These are phyloP conservation scores for Apiospora malaysiana DNA, from an alignment of 2,329 filamentous ascomycete species.

Conservation along the genomic window DNA sequence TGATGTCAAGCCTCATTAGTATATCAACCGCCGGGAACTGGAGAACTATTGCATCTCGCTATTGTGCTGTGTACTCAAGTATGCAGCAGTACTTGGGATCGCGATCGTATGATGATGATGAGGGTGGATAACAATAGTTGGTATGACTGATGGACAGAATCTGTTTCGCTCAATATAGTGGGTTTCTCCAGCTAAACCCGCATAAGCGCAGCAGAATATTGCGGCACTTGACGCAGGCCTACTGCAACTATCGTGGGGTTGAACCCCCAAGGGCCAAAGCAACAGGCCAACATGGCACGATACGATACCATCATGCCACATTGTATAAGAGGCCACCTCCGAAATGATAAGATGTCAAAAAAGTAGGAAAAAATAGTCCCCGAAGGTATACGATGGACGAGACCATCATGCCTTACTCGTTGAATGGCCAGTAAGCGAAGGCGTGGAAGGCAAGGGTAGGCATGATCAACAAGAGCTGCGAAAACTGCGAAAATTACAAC, in stretches of 20 bases:
- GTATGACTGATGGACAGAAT: neutral
- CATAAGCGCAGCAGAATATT: constrained; percentile 2
- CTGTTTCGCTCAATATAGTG: constrained; percentile 1
- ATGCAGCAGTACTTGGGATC: neutral
- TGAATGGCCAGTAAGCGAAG: neutral
- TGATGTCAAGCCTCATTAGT: neutral
- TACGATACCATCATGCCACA: neutral
- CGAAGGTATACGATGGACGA: neutral
- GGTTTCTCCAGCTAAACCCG: constrained; percentile 3
- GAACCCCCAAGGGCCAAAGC: neutral
- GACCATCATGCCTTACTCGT: neutral
- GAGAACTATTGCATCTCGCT: neutral
- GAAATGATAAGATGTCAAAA: neutral
- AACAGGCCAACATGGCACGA: neutral
- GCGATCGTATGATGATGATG: neutral
- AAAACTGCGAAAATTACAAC: neutral
- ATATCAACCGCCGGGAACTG: neutral
- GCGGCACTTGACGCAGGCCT: neutral
- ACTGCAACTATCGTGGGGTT: constrained; percentile 1
- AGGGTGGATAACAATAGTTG: neutral
- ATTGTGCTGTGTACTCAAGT: neutral
- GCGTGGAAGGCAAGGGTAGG: neutral
- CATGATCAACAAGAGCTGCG: neutral
- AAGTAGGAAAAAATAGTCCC: neutral
- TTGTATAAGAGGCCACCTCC: neutral